phyloP scores from a whole-genome alignment of 768 basidiomycete genomes.

The Boletus vinaceobasis region DNA sequence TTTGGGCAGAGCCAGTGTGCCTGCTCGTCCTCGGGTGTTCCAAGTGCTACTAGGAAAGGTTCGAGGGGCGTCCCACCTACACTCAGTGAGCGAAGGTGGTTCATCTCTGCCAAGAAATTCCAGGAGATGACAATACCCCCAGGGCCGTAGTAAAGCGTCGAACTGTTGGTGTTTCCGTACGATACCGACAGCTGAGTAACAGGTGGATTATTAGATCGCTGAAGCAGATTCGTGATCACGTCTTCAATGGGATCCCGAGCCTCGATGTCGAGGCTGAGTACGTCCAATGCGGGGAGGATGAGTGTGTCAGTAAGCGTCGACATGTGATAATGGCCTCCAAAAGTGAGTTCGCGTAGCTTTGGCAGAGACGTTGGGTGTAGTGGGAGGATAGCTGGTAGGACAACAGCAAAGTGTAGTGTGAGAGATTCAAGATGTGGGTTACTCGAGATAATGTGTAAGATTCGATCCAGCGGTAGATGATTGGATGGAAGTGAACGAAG shows the following conservation, averaged over 20 bases:
- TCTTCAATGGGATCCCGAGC: conserved; percentile 75
- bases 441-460: conserved; percentile 59
- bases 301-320: conserved; percentile 59
- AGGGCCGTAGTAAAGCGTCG: conserved; percentile 55
- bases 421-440: conserved; percentile 57
- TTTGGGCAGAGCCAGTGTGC: conserved; percentile 62
- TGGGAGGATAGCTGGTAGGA: conserved; percentile 62
- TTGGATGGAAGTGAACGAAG: conserved; percentile 63
- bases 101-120: conserved; percentile 61
- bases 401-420: conserved; percentile 58
- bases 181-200: conserved; percentile 60
- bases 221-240: conserved; percentile 56
- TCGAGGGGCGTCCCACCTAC: conserved; percentile 68
- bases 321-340: conserved; percentile 69
- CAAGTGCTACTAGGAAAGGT: conserved; percentile 55
- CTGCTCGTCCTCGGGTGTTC: conserved; percentile 57
- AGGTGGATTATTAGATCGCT: conserved; percentile 56
- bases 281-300: conserved; percentile 53
- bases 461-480: conserved; percentile 63
- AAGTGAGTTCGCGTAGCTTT: conserved; percentile 49
- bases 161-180: conserved; percentile 42
- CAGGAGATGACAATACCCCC: conserved; percentile 61
- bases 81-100: conserved; percentile 54
- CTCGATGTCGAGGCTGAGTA: conserved; percentile 67
- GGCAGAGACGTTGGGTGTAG: conserved; percentile 51